Conservation (phyloP, 768 basidiomycete genomes). For the Boletus pseudopeckii region DNA sequence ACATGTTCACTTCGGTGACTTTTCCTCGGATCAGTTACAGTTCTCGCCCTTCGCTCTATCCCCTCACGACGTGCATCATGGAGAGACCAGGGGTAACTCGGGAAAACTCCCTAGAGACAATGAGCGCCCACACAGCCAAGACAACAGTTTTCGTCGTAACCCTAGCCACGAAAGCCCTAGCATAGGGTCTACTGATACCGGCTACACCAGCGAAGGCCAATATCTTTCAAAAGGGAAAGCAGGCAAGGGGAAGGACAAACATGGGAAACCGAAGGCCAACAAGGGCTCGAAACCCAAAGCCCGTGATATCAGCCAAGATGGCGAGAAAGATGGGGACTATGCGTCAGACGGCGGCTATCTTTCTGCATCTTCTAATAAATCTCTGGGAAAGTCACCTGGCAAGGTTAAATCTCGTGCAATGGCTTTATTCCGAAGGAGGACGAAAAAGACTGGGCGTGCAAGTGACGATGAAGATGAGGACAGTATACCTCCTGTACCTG, state of each 20-base stretch:
- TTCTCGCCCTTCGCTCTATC: conserved; percentile 23
- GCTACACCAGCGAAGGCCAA: conserved; percentile 32
- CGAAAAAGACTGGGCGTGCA: conserved; percentile 21
- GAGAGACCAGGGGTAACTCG: background rate
- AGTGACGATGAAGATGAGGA: conserved; percentile 34
- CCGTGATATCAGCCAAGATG: conserved; percentile 13
- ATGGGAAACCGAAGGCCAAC: conserved; percentile 13
- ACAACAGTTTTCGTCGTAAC: conserved; percentile 13
- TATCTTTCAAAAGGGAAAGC: conserved; percentile 27
- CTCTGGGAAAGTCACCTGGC: conserved; percentile 26
- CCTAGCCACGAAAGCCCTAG: conserved; percentile 13
- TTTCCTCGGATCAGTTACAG: conserved; percentile 29
- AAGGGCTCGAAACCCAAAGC: conserved; percentile 19
- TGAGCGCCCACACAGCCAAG: conserved; percentile 22
- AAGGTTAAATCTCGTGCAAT: conserved; percentile 32
- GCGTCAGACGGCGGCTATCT: conserved; percentile 32
- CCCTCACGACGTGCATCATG: conserved; percentile 1
- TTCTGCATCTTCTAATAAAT: conserved; percentile 34
- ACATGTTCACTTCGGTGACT: conserved; percentile 31
- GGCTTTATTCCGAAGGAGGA: conserved; percentile 32
- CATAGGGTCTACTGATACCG: conserved; percentile 18
- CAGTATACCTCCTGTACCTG: conserved; percentile 31
- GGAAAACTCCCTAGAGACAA: conserved; percentile 8
- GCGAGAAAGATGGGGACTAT: conserved; percentile 23
- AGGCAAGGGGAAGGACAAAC: conserved; percentile 20